Conservation (phyloP, 192 early-diverging fungal genomes). For the Mortierella antarctica region DNA sequence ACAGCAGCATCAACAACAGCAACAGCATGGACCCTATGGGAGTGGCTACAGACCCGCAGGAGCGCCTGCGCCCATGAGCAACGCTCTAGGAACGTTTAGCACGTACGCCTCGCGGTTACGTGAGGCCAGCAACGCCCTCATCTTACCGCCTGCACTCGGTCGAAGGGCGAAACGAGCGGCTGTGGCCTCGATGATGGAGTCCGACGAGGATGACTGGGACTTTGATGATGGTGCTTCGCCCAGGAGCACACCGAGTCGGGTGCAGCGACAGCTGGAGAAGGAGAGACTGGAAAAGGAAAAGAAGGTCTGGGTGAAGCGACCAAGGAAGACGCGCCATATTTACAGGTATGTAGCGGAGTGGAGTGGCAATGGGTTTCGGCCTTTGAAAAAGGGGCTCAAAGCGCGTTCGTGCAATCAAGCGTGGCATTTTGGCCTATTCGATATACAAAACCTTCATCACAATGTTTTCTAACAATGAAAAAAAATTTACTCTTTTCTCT, state of each 20-base stretch:
- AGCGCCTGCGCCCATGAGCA: slow-evolving; percentile 2
- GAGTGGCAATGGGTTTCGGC: too few relatives aligned
- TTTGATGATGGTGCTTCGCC: slow-evolving; percentile 51
- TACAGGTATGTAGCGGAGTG: slow-evolving; percentile 5
- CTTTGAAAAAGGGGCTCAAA: too few relatives aligned
- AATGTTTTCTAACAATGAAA: too few relatives aligned
- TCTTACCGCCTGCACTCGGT: slow-evolving; percentile 56
- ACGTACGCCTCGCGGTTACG: slow-evolving; percentile 63
- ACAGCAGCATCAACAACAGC: slow-evolving; percentile 5
- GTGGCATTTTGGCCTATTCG: too few relatives aligned
- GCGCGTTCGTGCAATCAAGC: too few relatives aligned
- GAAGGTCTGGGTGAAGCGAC: slow-evolving; percentile 26
- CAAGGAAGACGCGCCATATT: slow-evolving; percentile 51
- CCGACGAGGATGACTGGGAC: slow-evolving; percentile 60
- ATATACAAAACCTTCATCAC: too few relatives aligned
- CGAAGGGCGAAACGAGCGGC: slow-evolving; percentile 46
- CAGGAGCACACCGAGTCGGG: slow-evolving; percentile 40
- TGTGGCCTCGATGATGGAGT: slow-evolving; percentile 50
- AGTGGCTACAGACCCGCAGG: not conserved
- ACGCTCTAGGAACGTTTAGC: slow-evolving; percentile 53
- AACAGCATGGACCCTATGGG: not conserved
- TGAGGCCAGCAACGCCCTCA: slow-evolving; percentile 61
- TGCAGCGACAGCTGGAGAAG: slow-evolving; percentile 31
- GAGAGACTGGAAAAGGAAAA: slow-evolving; percentile 52
- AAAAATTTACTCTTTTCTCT: too few relatives aligned